phyloP scores from a whole-genome alignment of 176 grass and related monocot genomes.

The Aegilops sharonensis region DNA sequence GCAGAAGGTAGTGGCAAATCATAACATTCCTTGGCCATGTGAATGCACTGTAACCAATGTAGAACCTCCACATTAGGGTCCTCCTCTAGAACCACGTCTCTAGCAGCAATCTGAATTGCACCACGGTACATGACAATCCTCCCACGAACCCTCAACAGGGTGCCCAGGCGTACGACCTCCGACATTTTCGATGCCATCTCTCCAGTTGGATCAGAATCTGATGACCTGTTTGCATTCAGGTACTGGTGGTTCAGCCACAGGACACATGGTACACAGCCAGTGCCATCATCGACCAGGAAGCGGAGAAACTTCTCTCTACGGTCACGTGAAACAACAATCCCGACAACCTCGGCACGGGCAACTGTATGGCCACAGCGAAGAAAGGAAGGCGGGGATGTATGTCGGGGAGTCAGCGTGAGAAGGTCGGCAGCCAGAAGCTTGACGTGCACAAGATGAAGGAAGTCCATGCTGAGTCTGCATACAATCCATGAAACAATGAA shows the following conservation, averaged over 20 bases:
- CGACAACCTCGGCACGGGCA: constrained; percentile 49
- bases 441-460: constrained; percentile 35
- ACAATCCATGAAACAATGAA: neutral
- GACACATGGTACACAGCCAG: constrained; percentile 67
- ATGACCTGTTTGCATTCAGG: neutral
- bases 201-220: constrained; percentile 37
- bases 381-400: constrained; percentile 37
- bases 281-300: constrained; percentile 80
- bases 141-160: constrained; percentile 62
- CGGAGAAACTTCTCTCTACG: constrained; percentile 53
- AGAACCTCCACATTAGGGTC: constrained; percentile 75
- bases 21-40: constrained; percentile 63
- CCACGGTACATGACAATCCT: constrained; percentile 62
- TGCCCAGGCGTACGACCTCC: constrained; percentile 45
- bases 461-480: constrained; percentile 32
- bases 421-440: constrained; percentile 73
- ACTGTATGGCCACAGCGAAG: constrained; percentile 30
- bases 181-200: constrained; percentile 47
- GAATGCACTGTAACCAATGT: constrained; percentile 73
- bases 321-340: constrained; percentile 56
- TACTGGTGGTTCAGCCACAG: constrained; percentile 64
- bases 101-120: constrained; percentile 57
- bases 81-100: constrained; percentile 67
- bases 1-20: constrained; percentile 17
- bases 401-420: constrained; percentile 41